These are phyloP conservation scores for Ceratocystis eucalypticola DNA, from an alignment of 2,329 filamentous ascomycete genomes.

Conservation along the genomic window DNA sequence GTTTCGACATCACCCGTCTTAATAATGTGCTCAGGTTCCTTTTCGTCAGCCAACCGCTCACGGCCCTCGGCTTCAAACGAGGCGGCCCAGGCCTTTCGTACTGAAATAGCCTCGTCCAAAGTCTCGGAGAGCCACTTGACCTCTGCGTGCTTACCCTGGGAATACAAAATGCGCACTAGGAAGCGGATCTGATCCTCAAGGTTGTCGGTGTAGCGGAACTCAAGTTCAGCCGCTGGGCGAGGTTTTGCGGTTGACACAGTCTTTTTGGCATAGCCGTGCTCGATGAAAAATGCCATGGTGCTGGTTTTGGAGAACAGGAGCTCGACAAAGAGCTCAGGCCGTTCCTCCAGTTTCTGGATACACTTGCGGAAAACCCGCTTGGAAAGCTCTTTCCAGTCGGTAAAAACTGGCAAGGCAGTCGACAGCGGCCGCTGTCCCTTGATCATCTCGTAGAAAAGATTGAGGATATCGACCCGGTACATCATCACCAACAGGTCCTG, in stretches of 20 bases:
- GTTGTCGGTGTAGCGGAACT: slow-evolving; percentile 61
- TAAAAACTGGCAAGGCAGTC: slow-evolving; percentile 50
- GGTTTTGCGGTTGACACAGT: slow-evolving; percentile 46
- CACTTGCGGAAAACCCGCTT: slow-evolving; percentile 73
- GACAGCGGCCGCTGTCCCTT: slow-evolving; percentile 72
- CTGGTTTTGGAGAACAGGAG: slow-evolving; percentile 90
- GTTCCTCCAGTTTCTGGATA: slow-evolving; percentile 70
- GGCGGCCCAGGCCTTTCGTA: slow-evolving; percentile 66
- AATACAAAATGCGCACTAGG: slow-evolving; percentile 63
- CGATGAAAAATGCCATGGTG: slow-evolving; percentile 70
- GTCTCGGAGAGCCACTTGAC: slow-evolving; percentile 71
- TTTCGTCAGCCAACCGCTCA: slow-evolving; percentile 7
- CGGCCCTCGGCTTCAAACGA: slow-evolving; percentile 45
- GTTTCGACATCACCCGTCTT: slow-evolving; percentile 52
- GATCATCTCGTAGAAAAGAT: slow-evolving; percentile 79
- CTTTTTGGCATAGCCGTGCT: slow-evolving; percentile 77
- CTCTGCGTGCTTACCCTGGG: slow-evolving; percentile 62
- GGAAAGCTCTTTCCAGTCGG: slow-evolving; percentile 83
- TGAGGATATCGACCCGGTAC: slow-evolving; percentile 81
- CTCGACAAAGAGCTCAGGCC: slow-evolving; percentile 76
- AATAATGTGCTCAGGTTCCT: slow-evolving; percentile 30
- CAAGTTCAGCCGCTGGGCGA: slow-evolving; percentile 64
- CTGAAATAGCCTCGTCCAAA: slow-evolving; percentile 52
- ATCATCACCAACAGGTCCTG: slow-evolving; percentile 80
- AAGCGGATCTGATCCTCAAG: slow-evolving; percentile 62